Percentiles rank a stretch among this genome's conserved stretches.
phyloP scores from a whole-genome alignment of 306 rosid species.

The Cicer pinnatifidum region DNA sequence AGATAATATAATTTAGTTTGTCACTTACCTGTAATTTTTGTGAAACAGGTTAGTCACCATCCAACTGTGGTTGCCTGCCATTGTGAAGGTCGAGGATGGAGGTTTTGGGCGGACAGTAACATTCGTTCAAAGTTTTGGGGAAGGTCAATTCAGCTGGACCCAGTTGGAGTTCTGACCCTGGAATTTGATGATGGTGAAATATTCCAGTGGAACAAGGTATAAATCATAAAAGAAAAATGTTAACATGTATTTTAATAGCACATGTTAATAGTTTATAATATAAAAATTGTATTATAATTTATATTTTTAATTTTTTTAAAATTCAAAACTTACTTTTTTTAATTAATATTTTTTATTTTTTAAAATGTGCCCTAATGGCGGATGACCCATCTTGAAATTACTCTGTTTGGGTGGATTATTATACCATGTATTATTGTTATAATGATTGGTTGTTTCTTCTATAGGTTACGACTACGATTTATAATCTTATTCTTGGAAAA shows the following conservation, averaged over 20 bases:
- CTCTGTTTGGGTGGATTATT: conserved; percentile 29
- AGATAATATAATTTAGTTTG: too few relatives aligned
- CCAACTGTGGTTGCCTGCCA: conserved; percentile 98
- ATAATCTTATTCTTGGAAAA: conserved; percentile 93
- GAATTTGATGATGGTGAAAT: conserved; percentile 97
- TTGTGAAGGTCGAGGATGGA: conserved; percentile 99
- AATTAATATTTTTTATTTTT: too few relatives aligned
- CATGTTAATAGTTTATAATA: too few relatives aligned
- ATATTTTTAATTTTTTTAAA: too few relatives aligned
- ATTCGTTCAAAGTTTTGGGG: conserved; percentile 97
- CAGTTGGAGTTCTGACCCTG: conserved; percentile 80
- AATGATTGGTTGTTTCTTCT: conserved; percentile 33
- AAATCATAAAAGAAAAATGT: background rate
- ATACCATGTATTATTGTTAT: background rate
- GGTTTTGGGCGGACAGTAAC: conserved; percentile 95
- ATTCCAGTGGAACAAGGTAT: conserved; percentile 98
- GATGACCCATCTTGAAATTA: conserved; percentile 2
- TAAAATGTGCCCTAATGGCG: too few relatives aligned
- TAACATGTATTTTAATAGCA: too few relatives aligned
- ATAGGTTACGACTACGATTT: conserved; percentile 91
- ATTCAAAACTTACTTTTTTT: too few relatives aligned
- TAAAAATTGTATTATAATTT: too few relatives aligned
- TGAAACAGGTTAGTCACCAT: conserved; percentile 96
- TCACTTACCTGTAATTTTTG: background rate
- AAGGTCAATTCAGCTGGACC: conserved; percentile 94